Conservation (phyloP, 2,329 filamentous ascomycete species). For the Pseudocercospora fijiensis region DNA sequence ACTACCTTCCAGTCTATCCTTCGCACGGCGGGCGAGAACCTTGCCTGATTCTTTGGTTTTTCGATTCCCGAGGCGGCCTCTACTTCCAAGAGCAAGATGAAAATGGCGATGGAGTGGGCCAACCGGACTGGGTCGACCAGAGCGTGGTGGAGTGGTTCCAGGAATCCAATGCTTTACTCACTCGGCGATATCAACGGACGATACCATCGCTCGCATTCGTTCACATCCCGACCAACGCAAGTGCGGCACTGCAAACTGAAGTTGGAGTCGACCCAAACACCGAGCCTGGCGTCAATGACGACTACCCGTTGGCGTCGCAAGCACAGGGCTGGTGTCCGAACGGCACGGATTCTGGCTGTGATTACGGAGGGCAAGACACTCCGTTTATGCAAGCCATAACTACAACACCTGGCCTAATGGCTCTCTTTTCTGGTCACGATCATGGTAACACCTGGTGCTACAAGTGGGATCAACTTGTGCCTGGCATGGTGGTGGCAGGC, state of each 20-base stretch:
- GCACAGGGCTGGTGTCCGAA: conserved; percentile 40
- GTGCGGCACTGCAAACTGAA: conserved; percentile 43
- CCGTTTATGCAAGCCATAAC: conserved; percentile 64
- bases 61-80: conserved; percentile 62
- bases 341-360: conserved; percentile 39
- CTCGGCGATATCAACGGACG: conserved; percentile 14
- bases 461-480: conserved; percentile 32
- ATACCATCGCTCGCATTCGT: conserved; percentile 57
- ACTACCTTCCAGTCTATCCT: conserved; percentile 54
- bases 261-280: conserved; percentile 44
- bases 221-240: conserved; percentile 53
- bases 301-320: conserved; percentile 43
- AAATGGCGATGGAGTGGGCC: conserved; percentile 33
- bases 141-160: conserved; percentile 50
- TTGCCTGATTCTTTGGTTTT: conserved; percentile 65
- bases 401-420: conserved; percentile 56
- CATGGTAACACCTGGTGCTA: conserved; percentile 49
- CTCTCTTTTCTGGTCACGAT: conserved; percentile 65
- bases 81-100: conserved; percentile 47
- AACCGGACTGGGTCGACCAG: conserved; percentile 49
- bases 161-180: conserved; percentile 29
- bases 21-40: conserved; percentile 45
- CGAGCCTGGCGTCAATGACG: conserved; percentile 51
- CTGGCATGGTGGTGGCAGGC: conserved; percentile 34
- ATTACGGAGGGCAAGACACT: conserved; percentile 52